Base-by-base conservation (phyloP, 1,284 basidiomycete genomes). In the Boletellus dicymbophilus region DNA sequence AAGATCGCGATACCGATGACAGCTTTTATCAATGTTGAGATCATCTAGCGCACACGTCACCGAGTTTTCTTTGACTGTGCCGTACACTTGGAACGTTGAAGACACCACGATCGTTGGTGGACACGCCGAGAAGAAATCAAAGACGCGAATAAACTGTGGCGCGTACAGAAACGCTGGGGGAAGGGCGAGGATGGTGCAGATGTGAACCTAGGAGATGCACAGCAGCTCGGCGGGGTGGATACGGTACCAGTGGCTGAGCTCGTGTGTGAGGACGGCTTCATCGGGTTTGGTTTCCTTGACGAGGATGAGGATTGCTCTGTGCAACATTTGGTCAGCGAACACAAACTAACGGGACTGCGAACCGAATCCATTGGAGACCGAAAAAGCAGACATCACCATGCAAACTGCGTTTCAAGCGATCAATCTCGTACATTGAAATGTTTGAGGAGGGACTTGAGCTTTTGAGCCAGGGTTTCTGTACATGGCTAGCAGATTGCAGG, bases 381-480 rank as follows among this genome's bases (percentile, higher is more conserved):
- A 93, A 95, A 77, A 95, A 96, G 74, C 95, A 95, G 40, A 95
- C 95, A 59, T 98, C 98, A 56, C 88, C 92, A 72, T 98, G 96
- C 3, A 90, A 89, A 66, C 88, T 93, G 47, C 96, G 85, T 75
- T 96, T 97, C 49, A 90, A 94, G 25, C 97, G 96, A 65, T 99
- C 96, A 61, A 98, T 98, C 66, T 98, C 93, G 70, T 97, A 98
- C 52, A 99, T n/a, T n/a, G n/a, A n/a, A 72, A 67, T 97, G 88
- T 68, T 89, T 96, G 53, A 98, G 77, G 0, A 96, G 96, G 81
- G 99, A 99, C 51, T 88, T 83, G 63, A 99, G 87, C 63, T 85
- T 85, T 36, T 71, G 65, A 0, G 93, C 90, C 22, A 98, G 77
- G 0, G 70, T 67, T 60, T 95, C 91, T 33, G 93, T 90, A 27